Evolutionary conservation across 192 early-diverging fungal genomes (phyloP).

Genomic region (Entrophospora sp.): DNA sequence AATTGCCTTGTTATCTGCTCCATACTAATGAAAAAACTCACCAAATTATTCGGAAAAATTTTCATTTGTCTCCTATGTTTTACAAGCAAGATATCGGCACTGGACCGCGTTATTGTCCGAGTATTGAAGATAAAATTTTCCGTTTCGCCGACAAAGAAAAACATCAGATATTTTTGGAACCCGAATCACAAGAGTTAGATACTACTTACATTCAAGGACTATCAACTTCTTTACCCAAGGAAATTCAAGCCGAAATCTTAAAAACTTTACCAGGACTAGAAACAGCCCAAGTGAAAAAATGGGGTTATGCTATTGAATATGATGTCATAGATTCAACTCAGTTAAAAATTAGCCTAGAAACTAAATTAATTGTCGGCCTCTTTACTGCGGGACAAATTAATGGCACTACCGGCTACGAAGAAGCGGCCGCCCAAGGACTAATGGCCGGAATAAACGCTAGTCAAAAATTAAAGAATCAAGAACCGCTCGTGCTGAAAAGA

Average conservation of each 20-base stretch:
- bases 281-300: slow-evolving; percentile 39
- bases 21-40: slow-evolving; percentile 32
- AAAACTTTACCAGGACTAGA: slow-evolving; percentile 56
- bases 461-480: slow-evolving; percentile 29
- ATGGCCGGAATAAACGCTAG: slow-evolving; percentile 61
- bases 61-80: slow-evolving; percentile 47
- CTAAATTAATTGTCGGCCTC: slow-evolving; percentile 53
- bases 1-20: neutral
- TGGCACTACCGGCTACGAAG: slow-evolving; percentile 65
- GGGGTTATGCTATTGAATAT: slow-evolving; percentile 62
- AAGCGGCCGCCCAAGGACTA: slow-evolving; percentile 60
- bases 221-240: slow-evolving; percentile 64
- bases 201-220: slow-evolving; percentile 63
- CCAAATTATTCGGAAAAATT: slow-evolving; percentile 48
- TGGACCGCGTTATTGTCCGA: slow-evolving; percentile 61
- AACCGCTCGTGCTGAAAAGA: slow-evolving; percentile 50
- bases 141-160: slow-evolving; percentile 47
- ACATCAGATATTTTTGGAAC: slow-evolving; percentile 60
- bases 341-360: slow-evolving; percentile 53
- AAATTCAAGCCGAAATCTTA: slow-evolving; percentile 52
- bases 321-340: slow-evolving; percentile 64
- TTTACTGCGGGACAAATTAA: slow-evolving; percentile 69
- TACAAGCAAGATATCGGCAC: slow-evolving; percentile 63
- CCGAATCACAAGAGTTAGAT: slow-evolving; percentile 43
- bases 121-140: slow-evolving; percentile 57